A percentile compares a stretch with the other conserved stretches of the same genome.
Conservation (phyloP, 257 asterid species). For the Solanum clarkiae region DNA sequence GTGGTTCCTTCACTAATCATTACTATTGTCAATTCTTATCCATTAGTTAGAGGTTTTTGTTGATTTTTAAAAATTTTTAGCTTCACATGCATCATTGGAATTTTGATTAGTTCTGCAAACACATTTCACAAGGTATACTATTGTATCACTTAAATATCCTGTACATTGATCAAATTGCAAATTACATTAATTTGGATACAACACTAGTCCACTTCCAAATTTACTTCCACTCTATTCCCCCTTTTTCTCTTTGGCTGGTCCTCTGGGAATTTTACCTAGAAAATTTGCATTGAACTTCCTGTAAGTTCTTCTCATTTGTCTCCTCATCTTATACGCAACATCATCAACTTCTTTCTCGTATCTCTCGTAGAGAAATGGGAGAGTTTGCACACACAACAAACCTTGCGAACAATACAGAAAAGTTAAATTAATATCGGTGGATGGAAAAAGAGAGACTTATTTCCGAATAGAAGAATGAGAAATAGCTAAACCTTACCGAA, state of each 20-base stretch:
- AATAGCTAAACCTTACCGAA: conserved; percentile 21
- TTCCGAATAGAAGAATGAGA: not conserved
- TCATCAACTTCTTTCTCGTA: conserved; percentile 43
- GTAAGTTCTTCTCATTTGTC: conserved; percentile 12
- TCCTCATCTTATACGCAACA: conserved; percentile 16
- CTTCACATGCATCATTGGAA: not conserved
- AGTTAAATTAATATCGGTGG: not conserved
- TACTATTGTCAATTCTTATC: not conserved
- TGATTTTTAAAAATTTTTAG: not conserved
- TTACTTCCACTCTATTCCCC: not conserved
- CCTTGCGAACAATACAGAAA: conserved; percentile 15
- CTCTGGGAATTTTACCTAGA: conserved; percentile 33
- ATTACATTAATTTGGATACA: not conserved
- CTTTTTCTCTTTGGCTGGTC: conserved; percentile 17
- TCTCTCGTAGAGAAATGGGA: conserved; percentile 36
- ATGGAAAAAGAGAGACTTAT: not conserved
- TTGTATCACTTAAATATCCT: not conserved
- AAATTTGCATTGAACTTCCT: conserved; percentile 23
- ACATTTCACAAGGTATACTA: not conserved
- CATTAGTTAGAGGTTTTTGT: not conserved
- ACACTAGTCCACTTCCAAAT: not conserved
- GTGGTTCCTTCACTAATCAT: not conserved
- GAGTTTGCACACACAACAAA: conserved; percentile 31
- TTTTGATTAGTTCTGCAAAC: not conserved
- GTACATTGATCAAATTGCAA: not conserved